Percentiles rank a stretch among this genome's conserved stretches.
Conservation (phyloP, 1,284 basidiomycete species). For the Gomphus bonarii region DNA sequence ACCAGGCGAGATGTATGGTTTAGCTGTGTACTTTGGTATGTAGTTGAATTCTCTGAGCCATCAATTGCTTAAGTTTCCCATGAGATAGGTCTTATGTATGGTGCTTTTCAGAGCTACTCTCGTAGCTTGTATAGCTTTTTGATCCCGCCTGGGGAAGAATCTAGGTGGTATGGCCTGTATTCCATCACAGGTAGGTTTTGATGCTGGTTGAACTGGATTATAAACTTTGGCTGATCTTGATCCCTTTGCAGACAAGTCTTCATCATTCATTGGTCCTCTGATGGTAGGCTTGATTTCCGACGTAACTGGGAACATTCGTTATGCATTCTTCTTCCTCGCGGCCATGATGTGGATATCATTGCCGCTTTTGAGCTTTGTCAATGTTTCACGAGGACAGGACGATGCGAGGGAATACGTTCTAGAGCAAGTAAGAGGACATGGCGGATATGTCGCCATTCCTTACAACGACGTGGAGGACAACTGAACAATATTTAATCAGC, state of each 20-base stretch:
- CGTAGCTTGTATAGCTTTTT: slow-evolving; percentile 71
- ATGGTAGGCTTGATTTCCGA: slow-evolving; percentile 82
- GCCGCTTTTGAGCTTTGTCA: slow-evolving; percentile 62
- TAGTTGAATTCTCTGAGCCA: background rate
- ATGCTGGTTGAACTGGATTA: background rate
- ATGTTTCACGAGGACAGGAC: slow-evolving; percentile 54
- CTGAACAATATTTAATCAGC: background rate
- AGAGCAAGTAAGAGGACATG: background rate
- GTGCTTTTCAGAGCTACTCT: slow-evolving; percentile 74
- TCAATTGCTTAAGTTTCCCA: background rate
- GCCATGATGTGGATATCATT: slow-evolving; percentile 71
- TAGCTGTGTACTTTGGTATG: slow-evolving; percentile 73
- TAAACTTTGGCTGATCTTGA: background rate
- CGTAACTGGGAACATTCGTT: slow-evolving; percentile 79
- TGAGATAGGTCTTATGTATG: slow-evolving; percentile 51
- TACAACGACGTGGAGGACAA: background rate
- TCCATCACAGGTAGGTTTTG: slow-evolving; percentile 65
- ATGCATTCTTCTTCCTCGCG: slow-evolving; percentile 81
- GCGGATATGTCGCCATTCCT: background rate
- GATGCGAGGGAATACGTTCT: slow-evolving; percentile 49
- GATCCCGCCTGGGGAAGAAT: slow-evolving; percentile 70
- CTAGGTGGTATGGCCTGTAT: slow-evolving; percentile 75
- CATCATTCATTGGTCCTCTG: slow-evolving; percentile 81
- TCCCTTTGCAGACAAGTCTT: slow-evolving; percentile 39
- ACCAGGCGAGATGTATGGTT: slow-evolving; percentile 72